Evolutionary conservation across 805 yeast species (phyloP).

Genomic region (Saccharomycopsis synnaedendra): DNA sequence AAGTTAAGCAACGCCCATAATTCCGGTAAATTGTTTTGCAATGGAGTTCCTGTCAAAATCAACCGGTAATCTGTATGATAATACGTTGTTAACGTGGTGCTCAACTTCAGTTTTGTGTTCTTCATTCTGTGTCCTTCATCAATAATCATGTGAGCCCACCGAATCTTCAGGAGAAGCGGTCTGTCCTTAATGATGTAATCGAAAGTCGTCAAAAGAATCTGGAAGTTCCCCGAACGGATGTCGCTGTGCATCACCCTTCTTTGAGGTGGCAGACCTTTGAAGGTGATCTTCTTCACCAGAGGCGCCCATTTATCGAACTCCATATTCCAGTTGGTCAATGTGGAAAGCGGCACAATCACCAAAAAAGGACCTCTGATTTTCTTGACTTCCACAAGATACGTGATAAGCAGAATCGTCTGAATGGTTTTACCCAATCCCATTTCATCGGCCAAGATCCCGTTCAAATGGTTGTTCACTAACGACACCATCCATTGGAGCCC

Average conservation of each 20-base stretch:
- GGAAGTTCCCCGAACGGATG: slow-evolving; percentile 58
- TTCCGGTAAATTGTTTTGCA: slow-evolving; percentile 77
- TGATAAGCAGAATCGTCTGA: slow-evolving; percentile 69
- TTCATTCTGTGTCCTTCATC: slow-evolving; percentile 91
- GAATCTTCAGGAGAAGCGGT: slow-evolving; percentile 53
- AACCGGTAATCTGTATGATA: slow-evolving; percentile 69
- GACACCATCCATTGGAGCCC: slow-evolving; percentile 99
- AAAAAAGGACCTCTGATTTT: slow-evolving; percentile 58
- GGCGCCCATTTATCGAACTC: slow-evolving; percentile 91
- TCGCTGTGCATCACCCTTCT: slow-evolving; percentile 57
- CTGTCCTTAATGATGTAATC: slow-evolving; percentile 75
- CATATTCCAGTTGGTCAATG: slow-evolving; percentile 75
- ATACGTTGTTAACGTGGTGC: slow-evolving; percentile 57
- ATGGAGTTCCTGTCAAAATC: slow-evolving; percentile 81
- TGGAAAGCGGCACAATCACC: slow-evolving; percentile 75
- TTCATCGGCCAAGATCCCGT: slow-evolving; percentile 95
- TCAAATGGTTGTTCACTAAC: slow-evolving; percentile 79
- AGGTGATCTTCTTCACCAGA: slow-evolving; percentile 54
- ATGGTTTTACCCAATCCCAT: slow-evolving; percentile 96
- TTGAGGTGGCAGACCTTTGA: slow-evolving; percentile 67
- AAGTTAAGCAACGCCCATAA: slow-evolving; percentile 78
- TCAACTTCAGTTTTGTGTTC: slow-evolving; percentile 63
- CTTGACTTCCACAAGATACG: slow-evolving; percentile 60
- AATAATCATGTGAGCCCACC: slow-evolving; percentile 80
- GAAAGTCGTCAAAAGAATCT: slow-evolving; percentile 68